Evolutionary conservation across 192 early-diverging fungal species (phyloP), one percentile per base, ranked within the genome.

Genomic region (Entophlyctis helioformis): DNA sequence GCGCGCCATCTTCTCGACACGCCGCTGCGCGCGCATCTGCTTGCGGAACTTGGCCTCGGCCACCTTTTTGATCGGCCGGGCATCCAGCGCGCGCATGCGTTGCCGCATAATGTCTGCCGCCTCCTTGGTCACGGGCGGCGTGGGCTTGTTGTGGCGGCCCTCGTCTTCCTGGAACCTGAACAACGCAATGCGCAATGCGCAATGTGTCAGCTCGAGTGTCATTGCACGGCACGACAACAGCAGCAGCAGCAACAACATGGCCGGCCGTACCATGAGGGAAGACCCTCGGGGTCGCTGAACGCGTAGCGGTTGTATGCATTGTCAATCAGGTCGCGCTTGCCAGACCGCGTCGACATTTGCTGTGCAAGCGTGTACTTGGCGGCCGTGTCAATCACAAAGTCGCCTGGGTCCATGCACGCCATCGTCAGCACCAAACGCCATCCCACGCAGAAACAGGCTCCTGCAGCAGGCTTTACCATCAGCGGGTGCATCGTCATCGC

Each of bases 21-120:
- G 78, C 53, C 84, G 78, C 20, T 76, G 60, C 1, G 76, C 75
- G 46, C 83, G 72, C 59, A 86, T 67, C 81, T 94, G 87, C 74
- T 98, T 95, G 41, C 96, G 74, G 35, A 87, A 90, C 66, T 91
- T 96, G 36, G 96, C 96, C 69, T 98, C 96, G 9, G 90, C 91
- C 28, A 98, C 83, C 77, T 96, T 98, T 64, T 98, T 98, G 65
- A 98, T 98, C 18, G 96, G 92, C 20, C 93, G 84, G 2, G 91
- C 96, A 61, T 98, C 84, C 52, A 98, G 69, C 18, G 86, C 90
- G 64, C 76, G 78, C 44, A 89, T 71, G 48, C 82, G 78, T 37
- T 90, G 81, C 48, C 71, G 63, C 48, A 98, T 78, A 40, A 86
- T 74, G 25, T 83, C 63, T 10, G 94, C 81, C 2, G 96, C 91